phyloP scores from a whole-genome alignment of 208 protist species.

The Lotmaria passim region DNA sequence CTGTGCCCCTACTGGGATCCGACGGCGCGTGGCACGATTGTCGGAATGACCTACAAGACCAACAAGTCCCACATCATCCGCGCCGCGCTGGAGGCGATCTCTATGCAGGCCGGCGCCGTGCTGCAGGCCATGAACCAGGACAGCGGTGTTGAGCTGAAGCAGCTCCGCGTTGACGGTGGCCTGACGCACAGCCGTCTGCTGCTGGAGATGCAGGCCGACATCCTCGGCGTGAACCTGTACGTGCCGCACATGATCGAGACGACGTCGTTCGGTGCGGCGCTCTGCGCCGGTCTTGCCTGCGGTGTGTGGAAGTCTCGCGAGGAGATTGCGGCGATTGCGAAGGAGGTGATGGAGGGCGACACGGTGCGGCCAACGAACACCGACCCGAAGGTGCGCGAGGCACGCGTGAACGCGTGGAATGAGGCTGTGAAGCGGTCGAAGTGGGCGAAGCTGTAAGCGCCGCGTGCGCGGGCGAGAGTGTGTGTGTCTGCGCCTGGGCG shows the following conservation, averaged over 20 bases:
- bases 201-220: slow-evolving; percentile 96
- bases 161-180: slow-evolving; percentile 96
- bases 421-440: slow-evolving; percentile 52
- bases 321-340: slow-evolving; percentile 41
- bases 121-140: slow-evolving; percentile 87
- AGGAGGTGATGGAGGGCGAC: slow-evolving; percentile 35
- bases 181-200: slow-evolving; percentile 90
- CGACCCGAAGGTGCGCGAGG: slow-evolving; percentile 35
- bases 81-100: slow-evolving; percentile 90
- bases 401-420: slow-evolving; percentile 54
- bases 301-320: slow-evolving; percentile 73
- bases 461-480: not conserved
- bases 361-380: slow-evolving; percentile 36
- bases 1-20: slow-evolving; percentile 97
- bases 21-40: slow-evolving; percentile 93
- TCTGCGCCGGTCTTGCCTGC: slow-evolving; percentile 74
- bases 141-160: slow-evolving; percentile 52
- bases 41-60: slow-evolving; percentile 94
- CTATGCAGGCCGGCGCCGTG: slow-evolving; percentile 91
- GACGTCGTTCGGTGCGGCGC: slow-evolving; percentile 76
- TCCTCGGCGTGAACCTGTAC: slow-evolving; percentile 73
- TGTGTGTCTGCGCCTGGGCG: no score
- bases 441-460: slow-evolving; percentile 72
- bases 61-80: slow-evolving; percentile 83
- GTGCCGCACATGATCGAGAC: slow-evolving; percentile 77